Percentiles rank a stretch among this genome's conserved stretches.
Evolutionary conservation across 306 rosid genomes (phyloP).

Genomic region (Medicago arabica): DNA sequence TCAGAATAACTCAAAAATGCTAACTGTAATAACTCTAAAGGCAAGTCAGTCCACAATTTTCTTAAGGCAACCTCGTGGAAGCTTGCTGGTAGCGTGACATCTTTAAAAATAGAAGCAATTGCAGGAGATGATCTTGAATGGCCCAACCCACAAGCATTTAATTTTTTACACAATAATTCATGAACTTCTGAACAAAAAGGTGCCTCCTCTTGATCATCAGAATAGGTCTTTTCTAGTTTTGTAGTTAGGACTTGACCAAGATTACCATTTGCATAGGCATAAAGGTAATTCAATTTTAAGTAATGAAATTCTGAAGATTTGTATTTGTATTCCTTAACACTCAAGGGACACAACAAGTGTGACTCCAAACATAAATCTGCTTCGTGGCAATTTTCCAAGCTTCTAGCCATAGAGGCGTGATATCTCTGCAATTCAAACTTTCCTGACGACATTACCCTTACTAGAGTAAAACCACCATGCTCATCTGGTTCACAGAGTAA

Average conservation of each 20-base stretch:
- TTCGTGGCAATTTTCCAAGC: slow-evolving; percentile 44
- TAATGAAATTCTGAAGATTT: slow-evolving; percentile 47
- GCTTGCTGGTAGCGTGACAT: slow-evolving; percentile 63
- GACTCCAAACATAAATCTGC: slow-evolving; percentile 43
- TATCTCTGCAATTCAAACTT: slow-evolving; percentile 73
- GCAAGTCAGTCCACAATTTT: slow-evolving; percentile 71
- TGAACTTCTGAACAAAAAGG: slow-evolving; percentile 51
- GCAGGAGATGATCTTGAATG: slow-evolving; percentile 60
- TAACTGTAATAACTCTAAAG: slow-evolving; percentile 62
- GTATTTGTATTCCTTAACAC: slow-evolving; percentile 56
- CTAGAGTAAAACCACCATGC: slow-evolving; percentile 68
- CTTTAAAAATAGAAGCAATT: slow-evolving; percentile 55
- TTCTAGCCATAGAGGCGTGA: slow-evolving; percentile 49
- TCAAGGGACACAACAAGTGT: slow-evolving; percentile 43
- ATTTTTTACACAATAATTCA: slow-evolving; percentile 67
- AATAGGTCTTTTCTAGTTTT: slow-evolving; percentile 37
- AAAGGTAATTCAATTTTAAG: slow-evolving; percentile 55
- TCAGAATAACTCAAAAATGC: slow-evolving; percentile 66
- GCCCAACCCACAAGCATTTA: slow-evolving; percentile 66
- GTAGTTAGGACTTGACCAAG: slow-evolving; percentile 46
- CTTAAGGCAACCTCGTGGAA: slow-evolving; percentile 63
- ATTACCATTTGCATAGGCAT: slow-evolving; percentile 56
- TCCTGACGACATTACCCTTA: slow-evolving; percentile 72
- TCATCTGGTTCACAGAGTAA: slow-evolving; percentile 55
- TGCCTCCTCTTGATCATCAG: slow-evolving; percentile 34